Evolutionary conservation across 148 eudicot species (phyloP).

Genomic region (Cornus florida): DNA sequence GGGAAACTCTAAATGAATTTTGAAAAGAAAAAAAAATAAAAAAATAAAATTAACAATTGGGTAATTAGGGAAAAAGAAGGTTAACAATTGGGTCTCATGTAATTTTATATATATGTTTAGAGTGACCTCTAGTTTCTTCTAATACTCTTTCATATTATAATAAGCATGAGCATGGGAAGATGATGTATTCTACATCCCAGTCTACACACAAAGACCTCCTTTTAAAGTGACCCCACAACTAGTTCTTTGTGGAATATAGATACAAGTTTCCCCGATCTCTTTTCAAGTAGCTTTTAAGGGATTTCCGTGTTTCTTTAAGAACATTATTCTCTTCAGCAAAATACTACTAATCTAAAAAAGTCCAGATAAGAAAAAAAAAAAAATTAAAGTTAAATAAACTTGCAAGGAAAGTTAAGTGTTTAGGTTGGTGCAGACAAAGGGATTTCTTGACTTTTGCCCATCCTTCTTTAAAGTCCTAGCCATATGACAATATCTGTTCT

Average conservation of each 20-base stretch:
- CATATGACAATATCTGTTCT: neutral
- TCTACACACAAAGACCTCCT: neutral
- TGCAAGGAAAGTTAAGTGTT: slow-evolving; percentile 7
- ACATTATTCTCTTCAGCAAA: neutral
- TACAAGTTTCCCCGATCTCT: slow-evolving; percentile 1
- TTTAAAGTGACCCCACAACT: slow-evolving; percentile 15
- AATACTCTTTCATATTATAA: neutral
- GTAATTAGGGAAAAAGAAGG: neutral
- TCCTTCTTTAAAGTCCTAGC: neutral
- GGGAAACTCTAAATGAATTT: too few species aligned
- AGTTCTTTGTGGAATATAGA: slow-evolving; percentile 3
- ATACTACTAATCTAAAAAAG: neutral
- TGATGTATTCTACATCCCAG: neutral
- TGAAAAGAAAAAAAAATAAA: too few species aligned
- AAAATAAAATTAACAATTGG: too few species aligned
- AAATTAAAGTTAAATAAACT: neutral
- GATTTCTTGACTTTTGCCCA: neutral
- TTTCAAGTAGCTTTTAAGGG: slow-evolving; percentile 14
- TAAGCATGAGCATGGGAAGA: neutral
- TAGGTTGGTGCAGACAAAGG: slow-evolving; percentile 3
- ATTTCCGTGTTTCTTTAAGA: neutral
- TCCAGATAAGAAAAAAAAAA: neutral
- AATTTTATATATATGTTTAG: neutral
- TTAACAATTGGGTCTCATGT: neutral
- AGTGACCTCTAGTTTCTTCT: neutral